A percentile compares a stretch with the other conserved stretches of the same genome.
Evolutionary conservation across 2,329 filamentous ascomycete species (phyloP).

Genomic region (Penicillium sumatraense): DNA sequence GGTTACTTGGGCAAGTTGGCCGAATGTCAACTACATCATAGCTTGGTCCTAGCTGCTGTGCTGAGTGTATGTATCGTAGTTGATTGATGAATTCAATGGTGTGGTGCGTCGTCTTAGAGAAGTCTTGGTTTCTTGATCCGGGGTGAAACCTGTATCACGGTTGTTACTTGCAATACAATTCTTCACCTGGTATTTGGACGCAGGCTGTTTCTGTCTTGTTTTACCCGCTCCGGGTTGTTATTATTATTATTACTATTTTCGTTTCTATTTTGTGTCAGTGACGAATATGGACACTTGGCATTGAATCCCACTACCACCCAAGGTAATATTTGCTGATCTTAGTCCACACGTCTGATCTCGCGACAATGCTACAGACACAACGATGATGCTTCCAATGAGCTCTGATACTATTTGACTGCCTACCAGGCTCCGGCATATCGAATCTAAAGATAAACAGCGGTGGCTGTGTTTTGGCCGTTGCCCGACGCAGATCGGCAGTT

Average conservation of each 20-base stretch:
- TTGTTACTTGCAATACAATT: constrained; percentile 1
- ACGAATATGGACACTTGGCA: not conserved
- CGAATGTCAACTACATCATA: constrained; percentile 4
- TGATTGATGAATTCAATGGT: not conserved
- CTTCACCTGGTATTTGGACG: not conserved
- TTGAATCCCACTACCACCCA: not conserved
- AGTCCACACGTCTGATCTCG: not conserved
- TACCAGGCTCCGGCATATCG: constrained; percentile 5
- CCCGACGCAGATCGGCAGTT: not conserved
- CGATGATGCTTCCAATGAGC: not conserved
- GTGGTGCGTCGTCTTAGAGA: not conserved
- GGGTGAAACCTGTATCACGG: not conserved
- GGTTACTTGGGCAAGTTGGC: constrained; percentile 7
- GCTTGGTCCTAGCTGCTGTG: not conserved
- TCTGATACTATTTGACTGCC: constrained; percentile 14
- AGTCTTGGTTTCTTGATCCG: not conserved
- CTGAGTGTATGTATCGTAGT: not conserved
- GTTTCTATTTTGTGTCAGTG: not conserved
- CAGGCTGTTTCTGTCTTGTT: not conserved
- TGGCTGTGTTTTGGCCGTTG: constrained; percentile 12
- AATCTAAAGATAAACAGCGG: not conserved
- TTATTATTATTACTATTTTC: not conserved
- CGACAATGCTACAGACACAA: not conserved
- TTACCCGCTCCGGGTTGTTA: too few species aligned
- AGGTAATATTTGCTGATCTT: not conserved